Base-by-base conservation (phyloP, 2,329 filamentous ascomycete genomes). In the Zopfia rhizophila region DNA sequence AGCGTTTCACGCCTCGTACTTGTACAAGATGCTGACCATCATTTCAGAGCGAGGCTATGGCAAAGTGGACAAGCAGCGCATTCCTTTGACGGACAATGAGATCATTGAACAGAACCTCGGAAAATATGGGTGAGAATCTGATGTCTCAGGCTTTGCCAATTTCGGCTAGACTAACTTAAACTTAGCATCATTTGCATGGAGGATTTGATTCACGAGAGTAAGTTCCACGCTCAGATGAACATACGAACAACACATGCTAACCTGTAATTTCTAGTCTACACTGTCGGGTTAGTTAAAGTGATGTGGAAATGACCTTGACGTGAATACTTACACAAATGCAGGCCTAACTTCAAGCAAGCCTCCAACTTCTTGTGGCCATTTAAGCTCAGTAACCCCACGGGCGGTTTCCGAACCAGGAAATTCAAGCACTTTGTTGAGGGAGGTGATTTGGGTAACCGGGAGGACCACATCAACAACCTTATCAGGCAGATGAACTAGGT, bases 331-430 rank as follows among this genome's bases (percentile, higher is more conserved):
- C 30, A 19, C 28, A 17, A 38, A 23, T 65, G 82, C 64, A 93
- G 94, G 75, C 93, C 93, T 83, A 97, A 97, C 88, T 78, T 79
- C 89, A 97, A 97, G 88, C 92, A 97, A 83, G 91, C 90, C 72
- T 86, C 88, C 82, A 99, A 97, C 89, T 97, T 97, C 87, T 82
- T 97, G 66, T 99, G 94, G 94, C 94, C 94, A 75, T 99, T 99
- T 88, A 97, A 99, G 89, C 89, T 99, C 66, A 91, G 86, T 86
- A 97, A 96, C 87, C 94, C 94, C 74, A 97, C 82, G 68, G 94
- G 94, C 77, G 93, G 94, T 61, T 99, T 97, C 91, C 88, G 89
- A 68, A 79, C 89, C 70, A 85, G 94, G 81, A 99, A 97, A 85
- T 97, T 97, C 87, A 94, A 91, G 84, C 92, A 97, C 84, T 97